phyloP scores from a whole-genome alignment of 176 grass and related monocot genomes.

The Eleusine indica region DNA sequence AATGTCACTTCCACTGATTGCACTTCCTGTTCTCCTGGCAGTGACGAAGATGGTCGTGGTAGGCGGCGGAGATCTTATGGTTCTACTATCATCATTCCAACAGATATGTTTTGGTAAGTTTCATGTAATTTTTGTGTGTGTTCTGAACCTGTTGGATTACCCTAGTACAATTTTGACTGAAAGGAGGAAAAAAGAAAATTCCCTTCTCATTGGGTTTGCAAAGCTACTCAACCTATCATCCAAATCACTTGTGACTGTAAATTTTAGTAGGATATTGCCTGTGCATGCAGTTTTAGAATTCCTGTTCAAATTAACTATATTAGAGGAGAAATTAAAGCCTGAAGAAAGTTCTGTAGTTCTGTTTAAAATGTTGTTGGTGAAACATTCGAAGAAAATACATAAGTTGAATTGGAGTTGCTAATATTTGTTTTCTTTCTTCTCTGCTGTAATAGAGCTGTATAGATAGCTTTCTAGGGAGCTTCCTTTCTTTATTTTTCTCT shows the following conservation, averaged over 20 bases:
- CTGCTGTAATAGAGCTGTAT: too few species aligned
- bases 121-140: neutral
- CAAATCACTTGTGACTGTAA: neutral
- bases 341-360: slow-evolving; percentile 21
- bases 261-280: slow-evolving; percentile 13
- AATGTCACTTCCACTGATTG: slow-evolving; percentile 37
- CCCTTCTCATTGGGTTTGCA: neutral
- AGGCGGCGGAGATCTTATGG: slow-evolving; percentile 71
- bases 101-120: slow-evolving; percentile 98
- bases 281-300: neutral
- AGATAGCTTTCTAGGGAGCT: too few species aligned
- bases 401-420: neutral
- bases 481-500: too few species aligned
- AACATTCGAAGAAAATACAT: neutral
- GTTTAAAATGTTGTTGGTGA: slow-evolving; percentile 9
- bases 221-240: neutral
- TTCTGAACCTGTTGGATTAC: neutral
- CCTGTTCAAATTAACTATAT: neutral
- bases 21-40: slow-evolving; percentile 58
- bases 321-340: neutral
- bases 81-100: slow-evolving; percentile 66
- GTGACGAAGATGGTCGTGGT: slow-evolving; percentile 77
- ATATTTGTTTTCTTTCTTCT: slow-evolving; percentile 1
- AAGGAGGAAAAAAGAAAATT: neutral
- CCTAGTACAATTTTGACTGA: neutral